phyloP scores from a whole-genome alignment of 148 eudicot species.

The Rhododendron ferrugineum region DNA sequence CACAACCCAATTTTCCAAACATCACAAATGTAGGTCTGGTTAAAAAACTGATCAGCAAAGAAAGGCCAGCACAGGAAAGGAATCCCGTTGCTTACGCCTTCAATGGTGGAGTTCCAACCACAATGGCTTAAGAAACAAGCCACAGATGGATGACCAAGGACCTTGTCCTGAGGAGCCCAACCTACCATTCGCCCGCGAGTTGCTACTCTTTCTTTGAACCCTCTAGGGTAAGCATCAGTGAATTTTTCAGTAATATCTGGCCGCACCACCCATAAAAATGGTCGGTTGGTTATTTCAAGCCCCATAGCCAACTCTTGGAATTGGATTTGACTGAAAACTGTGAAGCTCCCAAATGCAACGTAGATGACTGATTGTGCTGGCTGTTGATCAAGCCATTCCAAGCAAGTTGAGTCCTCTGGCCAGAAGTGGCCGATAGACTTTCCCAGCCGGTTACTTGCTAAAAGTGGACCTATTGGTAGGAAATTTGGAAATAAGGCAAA shows the following conservation, averaged over 20 bases:
- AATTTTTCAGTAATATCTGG: slow-evolving; percentile 18
- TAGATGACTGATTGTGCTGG: neutral
- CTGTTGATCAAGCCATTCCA: neutral
- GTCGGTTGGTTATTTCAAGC: slow-evolving; percentile 34
- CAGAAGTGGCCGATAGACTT: neutral
- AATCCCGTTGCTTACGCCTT: slow-evolving; percentile 31
- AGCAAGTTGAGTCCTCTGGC: neutral
- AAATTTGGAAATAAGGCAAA: neutral
- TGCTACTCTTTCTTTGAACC: slow-evolving; percentile 25
- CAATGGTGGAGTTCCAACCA: slow-evolving; percentile 47
- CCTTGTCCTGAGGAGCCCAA: slow-evolving; percentile 41
- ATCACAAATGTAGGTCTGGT: slow-evolving; percentile 34
- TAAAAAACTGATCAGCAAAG: slow-evolving; percentile 33
- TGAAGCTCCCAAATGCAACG: neutral
- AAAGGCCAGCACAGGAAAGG: slow-evolving; percentile 45
- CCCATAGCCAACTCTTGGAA: slow-evolving; percentile 44
- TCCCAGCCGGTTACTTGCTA: neutral
- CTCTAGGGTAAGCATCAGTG: slow-evolving; percentile 16
- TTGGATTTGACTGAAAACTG: slow-evolving; percentile 22
- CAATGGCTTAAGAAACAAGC: slow-evolving; percentile 46
- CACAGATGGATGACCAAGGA: slow-evolving; percentile 31
- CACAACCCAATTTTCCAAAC: slow-evolving; percentile 35
- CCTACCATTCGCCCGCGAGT: slow-evolving; percentile 27
- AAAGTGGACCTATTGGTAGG: neutral
- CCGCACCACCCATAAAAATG: slow-evolving; percentile 46